phyloP scores from a whole-genome alignment of 2,329 filamentous ascomycete species.

The Tympanopsis confertula region DNA sequence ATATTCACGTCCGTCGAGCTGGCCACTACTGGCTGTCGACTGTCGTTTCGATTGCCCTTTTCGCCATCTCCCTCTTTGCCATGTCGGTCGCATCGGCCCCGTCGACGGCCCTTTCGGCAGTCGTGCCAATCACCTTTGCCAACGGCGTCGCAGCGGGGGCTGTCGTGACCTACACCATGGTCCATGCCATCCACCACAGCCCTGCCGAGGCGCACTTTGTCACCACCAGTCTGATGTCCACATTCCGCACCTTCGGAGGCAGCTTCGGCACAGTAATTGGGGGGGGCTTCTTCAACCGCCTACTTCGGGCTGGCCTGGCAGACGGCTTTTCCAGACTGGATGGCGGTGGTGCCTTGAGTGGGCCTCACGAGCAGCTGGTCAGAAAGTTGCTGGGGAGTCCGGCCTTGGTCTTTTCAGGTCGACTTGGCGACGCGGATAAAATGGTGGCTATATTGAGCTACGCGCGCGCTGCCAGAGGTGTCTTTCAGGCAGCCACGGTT shows the following conservation, averaged over 20 bases:
- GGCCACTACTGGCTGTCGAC: slow-evolving; percentile 63
- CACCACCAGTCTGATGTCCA: slow-evolving; percentile 63
- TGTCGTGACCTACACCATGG: slow-evolving; percentile 68
- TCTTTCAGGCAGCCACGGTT: slow-evolving; percentile 34
- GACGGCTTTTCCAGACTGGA: slow-evolving; percentile 40
- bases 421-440: slow-evolving; percentile 26
- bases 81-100: slow-evolving; percentile 41
- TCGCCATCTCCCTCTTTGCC: slow-evolving; percentile 44
- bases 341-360: slow-evolving; percentile 14
- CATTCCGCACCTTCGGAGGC: slow-evolving; percentile 71
- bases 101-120: slow-evolving; percentile 27
- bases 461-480: slow-evolving; percentile 25
- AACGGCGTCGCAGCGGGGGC: slow-evolving; percentile 67
- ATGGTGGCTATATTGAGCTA: slow-evolving; percentile 34
- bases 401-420: slow-evolving; percentile 31
- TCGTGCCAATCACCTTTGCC: slow-evolving; percentile 46
- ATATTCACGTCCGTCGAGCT: slow-evolving; percentile 61
- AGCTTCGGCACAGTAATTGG: slow-evolving; percentile 72
- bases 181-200: slow-evolving; percentile 67
- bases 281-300: slow-evolving; percentile 61
- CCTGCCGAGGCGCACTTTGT: slow-evolving; percentile 58
- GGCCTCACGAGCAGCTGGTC: slow-evolving; percentile 25
- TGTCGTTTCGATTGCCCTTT: slow-evolving; percentile 47
- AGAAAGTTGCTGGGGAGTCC: slow-evolving; percentile 37
- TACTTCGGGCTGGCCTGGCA: slow-evolving; percentile 42